Evolutionary conservation across 1,284 basidiomycete species (phyloP), one percentile per base, ranked within the genome.

Genomic region (Trichosporon asahii): DNA sequence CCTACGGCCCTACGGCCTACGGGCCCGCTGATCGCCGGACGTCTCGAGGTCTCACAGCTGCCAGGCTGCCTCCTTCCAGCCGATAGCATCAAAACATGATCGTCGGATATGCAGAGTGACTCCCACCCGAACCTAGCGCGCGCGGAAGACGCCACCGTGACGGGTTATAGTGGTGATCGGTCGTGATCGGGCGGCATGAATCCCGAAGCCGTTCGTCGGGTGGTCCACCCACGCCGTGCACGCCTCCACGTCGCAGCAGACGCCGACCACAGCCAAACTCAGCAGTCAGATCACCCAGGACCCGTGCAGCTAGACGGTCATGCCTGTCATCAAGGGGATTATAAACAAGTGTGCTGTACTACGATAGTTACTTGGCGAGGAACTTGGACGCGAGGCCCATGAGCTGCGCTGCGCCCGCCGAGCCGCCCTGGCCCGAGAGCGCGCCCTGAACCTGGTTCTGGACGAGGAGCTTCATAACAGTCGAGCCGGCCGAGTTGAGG

Each of bases 401-500:
- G 66, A 93, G 75, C 18, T 85, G 77, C 35, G 87, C 76, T 18
- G 91, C 76, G 6, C 68, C 53, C 21, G n/a, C 18, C 23, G 44
- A 37, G 53, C 70, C 66, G 29, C 64, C 57, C 12, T 90, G 90
- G 64, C 91, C 91, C 31, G 89, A 90, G 78, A 88, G 87, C 66
- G 79, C 80, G n/a, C 80, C 80, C 61, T 76, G 73, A 66, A 82
- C 72, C 74, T 82, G 82, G 70, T 75, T 79, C 82, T 84, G 85
- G 76, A 67, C 89, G 88, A 71, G 90, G 78, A 94, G 85, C 84
- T 94, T 94, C 88, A 93, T 89, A 69, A 92, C 88, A 1, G 90
- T 93, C 88, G 90, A 89, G 3, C 90, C 92, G 61, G 92, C 93
- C 15, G 90, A 87, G 75, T 90, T 92, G 77, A 94, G 88, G 5